These are phyloP conservation scores for Zygnema circumcarinatum DNA, from an alignment of 139 green algal species.

Conservation along the genomic window DNA sequence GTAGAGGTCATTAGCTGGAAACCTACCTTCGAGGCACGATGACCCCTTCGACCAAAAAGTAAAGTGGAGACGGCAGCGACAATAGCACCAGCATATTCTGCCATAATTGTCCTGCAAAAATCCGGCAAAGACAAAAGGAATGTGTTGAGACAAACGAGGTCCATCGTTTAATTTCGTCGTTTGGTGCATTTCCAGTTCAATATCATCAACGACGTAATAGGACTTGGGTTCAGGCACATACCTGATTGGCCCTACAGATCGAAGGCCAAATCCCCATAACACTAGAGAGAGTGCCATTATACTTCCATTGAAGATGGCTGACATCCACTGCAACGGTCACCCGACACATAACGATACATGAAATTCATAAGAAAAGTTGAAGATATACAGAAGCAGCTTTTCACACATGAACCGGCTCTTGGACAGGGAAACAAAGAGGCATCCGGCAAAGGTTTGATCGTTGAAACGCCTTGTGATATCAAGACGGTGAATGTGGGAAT, in stretches of 20 bases:
- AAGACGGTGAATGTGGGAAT: neutral
- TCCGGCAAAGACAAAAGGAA: neutral
- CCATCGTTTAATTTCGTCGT: too few relatives aligned
- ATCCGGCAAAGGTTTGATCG: neutral
- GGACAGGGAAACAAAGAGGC: neutral
- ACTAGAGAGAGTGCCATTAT: constrained; percentile 36
- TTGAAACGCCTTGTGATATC: neutral
- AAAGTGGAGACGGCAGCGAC: constrained; percentile 36
- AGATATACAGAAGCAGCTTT: neutral
- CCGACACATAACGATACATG: too few relatives aligned
- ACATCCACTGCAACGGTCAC: constrained; percentile 42
- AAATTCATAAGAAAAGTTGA: neutral
- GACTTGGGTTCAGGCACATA: constrained; percentile 5
- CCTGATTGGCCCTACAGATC: constrained; percentile 28
- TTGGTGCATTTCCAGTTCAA: too few relatives aligned
- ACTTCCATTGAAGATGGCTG: constrained; percentile 28
- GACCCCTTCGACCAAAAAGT: constrained; percentile 20
- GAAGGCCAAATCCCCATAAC: constrained; percentile 16
- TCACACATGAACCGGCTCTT: neutral
- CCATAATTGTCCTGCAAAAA: constrained; percentile 36
- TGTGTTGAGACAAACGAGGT: neutral
- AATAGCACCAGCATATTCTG: constrained; percentile 44
- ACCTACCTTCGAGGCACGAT: constrained; percentile 21
- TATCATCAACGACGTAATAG: too few relatives aligned
- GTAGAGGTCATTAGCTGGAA: too few relatives aligned